Conservation (phyloP, 495 filamentous ascomycete species). For the Podospora pseudocomata region DNA sequence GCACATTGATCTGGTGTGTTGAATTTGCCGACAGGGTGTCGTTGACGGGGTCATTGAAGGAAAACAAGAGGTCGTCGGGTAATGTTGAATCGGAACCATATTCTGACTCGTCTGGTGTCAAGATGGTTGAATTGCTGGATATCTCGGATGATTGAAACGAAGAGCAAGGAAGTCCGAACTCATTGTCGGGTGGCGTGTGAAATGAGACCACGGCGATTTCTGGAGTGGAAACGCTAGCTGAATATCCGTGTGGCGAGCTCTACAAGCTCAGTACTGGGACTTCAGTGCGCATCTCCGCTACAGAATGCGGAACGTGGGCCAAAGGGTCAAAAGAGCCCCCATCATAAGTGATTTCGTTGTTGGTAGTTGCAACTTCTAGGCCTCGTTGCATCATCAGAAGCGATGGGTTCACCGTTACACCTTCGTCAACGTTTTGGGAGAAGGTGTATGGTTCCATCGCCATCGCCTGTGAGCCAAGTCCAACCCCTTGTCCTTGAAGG, state of each 20-base stretch:
- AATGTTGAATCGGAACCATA: background rate
- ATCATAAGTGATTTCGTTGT: too few species aligned
- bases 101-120: background rate
- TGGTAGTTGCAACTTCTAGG: background rate
- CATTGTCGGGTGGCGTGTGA: background rate
- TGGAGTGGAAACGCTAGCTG: background rate
- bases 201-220: background rate
- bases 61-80: background rate
- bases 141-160: background rate
- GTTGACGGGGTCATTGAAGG: background rate
- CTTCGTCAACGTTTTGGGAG: background rate
- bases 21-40: background rate
- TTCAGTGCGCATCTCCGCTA: background rate
- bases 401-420: background rate
- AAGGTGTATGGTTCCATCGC: too few species aligned
- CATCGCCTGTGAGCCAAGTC: background rate
- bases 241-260: background rate
- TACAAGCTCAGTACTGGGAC: background rate
- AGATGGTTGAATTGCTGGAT: background rate
- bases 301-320: background rate
- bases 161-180: background rate
- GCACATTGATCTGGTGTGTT: background rate
- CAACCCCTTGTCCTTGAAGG: background rate
- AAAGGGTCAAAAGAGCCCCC: too few species aligned
- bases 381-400: background rate